Base-by-base conservation (phyloP, 345 rosid species). In the Raphanus raphanistrum region DNA sequence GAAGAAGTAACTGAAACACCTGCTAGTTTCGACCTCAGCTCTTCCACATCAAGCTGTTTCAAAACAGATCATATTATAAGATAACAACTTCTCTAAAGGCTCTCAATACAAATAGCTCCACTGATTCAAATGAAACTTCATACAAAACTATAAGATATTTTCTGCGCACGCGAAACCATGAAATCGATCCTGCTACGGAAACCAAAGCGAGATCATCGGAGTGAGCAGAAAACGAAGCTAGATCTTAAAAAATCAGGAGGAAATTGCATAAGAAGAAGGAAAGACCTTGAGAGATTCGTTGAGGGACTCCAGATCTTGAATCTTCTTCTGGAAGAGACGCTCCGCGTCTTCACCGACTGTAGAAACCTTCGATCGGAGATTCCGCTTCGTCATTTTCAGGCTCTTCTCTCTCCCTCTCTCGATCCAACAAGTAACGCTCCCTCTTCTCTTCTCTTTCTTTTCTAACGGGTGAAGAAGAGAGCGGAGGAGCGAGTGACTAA, bases 21-120 rank as follows among this genome's bases (percentile, higher is more conserved):
- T 21, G 73, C 82, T 52, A 80, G 61, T 78, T 90, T 90, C 65
- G 63, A 68, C 66, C 84, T 87, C 78, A 89, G 75, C 65, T 87
- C 90, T 77, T 85, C 88, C 15, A 92, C 86, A 82, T 89, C 91
- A 63, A 85, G 78, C 98, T 90, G 91, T 65, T 48, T 27, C 9
- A 6, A 65, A 16, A 59, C 13, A 76, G 28, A 66, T 29, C 31
- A 48, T 31, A 21, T 21, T 21, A 21, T 75, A 10, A 63, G 13
- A 28, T 28, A 28, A 4, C 31, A 3, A 28, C 31, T 28, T 28
- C 31, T 28, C 31, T 28, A 28, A 28, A 28, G 4, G 31, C 4
- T 21, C 31, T 28, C 31, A 28, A 28, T 28, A 64, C 36, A 64
- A 33, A 25, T 12, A 11, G 21, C 71, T 66, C 35, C 58, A 36